phyloP scores from a whole-genome alignment of 1,284 basidiomycete species.

The Phellopilus nigrolimitatus region DNA sequence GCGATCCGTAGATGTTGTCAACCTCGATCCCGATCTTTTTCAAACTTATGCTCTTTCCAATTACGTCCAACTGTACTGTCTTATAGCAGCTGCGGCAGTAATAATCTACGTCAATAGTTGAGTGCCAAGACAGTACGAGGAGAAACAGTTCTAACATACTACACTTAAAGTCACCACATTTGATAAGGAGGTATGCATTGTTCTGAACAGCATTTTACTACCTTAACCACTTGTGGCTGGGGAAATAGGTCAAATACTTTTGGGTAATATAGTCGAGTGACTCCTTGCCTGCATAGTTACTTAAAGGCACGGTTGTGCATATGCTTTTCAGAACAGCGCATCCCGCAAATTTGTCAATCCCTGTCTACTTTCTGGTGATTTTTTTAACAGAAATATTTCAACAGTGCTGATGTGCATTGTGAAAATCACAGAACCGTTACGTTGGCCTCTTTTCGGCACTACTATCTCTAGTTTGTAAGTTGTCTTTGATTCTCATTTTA shows the following conservation, averaged over 20 bases:
- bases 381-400: background rate
- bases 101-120: too few species aligned
- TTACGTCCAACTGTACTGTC: too few species aligned
- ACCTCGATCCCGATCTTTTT: too few species aligned
- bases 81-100: too few species aligned
- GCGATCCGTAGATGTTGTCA: too few species aligned
- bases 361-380: background rate
- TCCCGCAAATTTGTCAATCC: background rate
- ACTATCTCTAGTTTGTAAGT: background rate
- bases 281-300: background rate
- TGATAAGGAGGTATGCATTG: background rate
- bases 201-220: background rate
- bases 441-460: background rate
- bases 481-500: background rate
- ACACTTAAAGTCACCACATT: background rate
- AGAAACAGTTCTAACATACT: background rate
- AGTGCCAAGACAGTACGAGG: too few species aligned
- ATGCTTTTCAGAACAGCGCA: background rate
- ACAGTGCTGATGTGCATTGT: background rate
- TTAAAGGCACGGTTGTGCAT: background rate
- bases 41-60: too few species aligned
- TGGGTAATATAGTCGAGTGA: background rate
- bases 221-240: background rate
- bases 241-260: background rate
- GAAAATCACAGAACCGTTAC: background rate